Base-by-base conservation (phyloP, 2,329 filamentous ascomycete genomes). In the Atkinsonella hypoxylon region DNA sequence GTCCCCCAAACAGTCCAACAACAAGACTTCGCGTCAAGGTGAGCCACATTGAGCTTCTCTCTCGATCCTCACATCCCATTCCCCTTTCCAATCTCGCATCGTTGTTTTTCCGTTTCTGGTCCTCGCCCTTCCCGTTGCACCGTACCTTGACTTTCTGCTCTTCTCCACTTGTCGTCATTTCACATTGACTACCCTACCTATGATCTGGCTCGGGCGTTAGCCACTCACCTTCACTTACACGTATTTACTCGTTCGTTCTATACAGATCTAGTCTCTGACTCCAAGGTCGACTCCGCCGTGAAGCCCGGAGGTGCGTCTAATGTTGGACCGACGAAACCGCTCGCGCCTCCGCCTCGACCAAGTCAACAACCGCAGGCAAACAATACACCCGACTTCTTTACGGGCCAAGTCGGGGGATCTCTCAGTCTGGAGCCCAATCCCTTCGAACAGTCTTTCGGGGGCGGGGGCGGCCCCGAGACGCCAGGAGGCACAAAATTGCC, bases 391-490 rank as follows among this genome's bases (percentile, higher is more conserved):
- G 84, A 89, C 62, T 88, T 85, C 68, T 89, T 88, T 66, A 77
- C 78, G 48, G 75, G 72, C 52, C 73, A 78, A 55, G 76, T 64
- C 54, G 68, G 64, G 60, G 74, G 70, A 58, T 77, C 75, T 49
- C 68, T 89, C 64, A 83, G 79, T 60, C 79, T 86, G 66, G 93
- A 97, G 73, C 89, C 89, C 53, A 97, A 98, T 68, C 91, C 93
- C 9, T 97, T 98, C 62, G 93, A 97, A 67, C 88, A 93, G 69
- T 96, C 91, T 7, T 98, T 98, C 65, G 83, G 79, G 58, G 73
- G 73, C 47, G 71, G 76, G 54, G 71, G 76, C 55, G 72, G 72
- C 50, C 78, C 81, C 59, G 88, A 95, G 66, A 95, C 91, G 32
- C 89, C 91, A 15, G 87, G 88, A 58, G 85, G 80, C 56, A 82